phyloP scores from a whole-genome alignment of 208 protist genomes.

The Leishmania arabica region DNA sequence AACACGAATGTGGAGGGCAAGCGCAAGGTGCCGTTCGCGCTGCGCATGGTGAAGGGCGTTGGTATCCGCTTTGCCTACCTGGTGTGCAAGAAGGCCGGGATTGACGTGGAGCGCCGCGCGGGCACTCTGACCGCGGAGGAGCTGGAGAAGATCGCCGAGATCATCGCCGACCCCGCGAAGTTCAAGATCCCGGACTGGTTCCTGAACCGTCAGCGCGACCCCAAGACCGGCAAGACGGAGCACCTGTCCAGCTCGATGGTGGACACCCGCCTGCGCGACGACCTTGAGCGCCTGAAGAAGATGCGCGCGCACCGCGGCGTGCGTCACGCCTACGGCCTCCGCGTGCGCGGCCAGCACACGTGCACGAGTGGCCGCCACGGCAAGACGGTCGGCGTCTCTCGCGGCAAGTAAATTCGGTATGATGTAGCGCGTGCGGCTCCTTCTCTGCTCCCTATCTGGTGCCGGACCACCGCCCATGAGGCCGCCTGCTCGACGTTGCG shows the following conservation, averaged over 20 bases:
- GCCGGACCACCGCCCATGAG: background rate
- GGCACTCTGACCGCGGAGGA: constrained; percentile 93
- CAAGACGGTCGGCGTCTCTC: constrained; percentile 87
- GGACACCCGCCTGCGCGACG: constrained; percentile 98
- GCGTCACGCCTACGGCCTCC: constrained; percentile 98
- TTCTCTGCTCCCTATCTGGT: background rate
- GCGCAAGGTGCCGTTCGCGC: constrained; percentile 97
- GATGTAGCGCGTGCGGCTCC: background rate
- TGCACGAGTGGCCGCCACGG: constrained; percentile 99
- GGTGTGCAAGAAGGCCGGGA: constrained; percentile 98
- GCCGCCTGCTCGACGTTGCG: background rate
- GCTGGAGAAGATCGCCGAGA: constrained; percentile 97
- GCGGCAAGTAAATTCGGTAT: constrained; percentile 56
- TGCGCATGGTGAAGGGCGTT: constrained; percentile 99
- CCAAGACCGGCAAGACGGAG: constrained; percentile 97
- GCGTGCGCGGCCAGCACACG: constrained; percentile 99
- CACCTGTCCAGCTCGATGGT: constrained; percentile 98
- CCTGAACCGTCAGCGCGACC: constrained; percentile 99
- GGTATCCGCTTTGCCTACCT: constrained; percentile 99
- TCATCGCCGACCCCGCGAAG: constrained; percentile 98
- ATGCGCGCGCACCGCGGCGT: constrained; percentile 98
- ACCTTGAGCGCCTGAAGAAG: constrained; percentile 99
- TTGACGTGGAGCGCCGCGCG: constrained; percentile 97
- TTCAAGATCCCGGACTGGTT: constrained; percentile 99
- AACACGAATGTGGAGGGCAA: constrained; percentile 99